Evolutionary conservation across 2,329 filamentous ascomycete species (phyloP).

Genomic region (Diaporthe sp.): DNA sequence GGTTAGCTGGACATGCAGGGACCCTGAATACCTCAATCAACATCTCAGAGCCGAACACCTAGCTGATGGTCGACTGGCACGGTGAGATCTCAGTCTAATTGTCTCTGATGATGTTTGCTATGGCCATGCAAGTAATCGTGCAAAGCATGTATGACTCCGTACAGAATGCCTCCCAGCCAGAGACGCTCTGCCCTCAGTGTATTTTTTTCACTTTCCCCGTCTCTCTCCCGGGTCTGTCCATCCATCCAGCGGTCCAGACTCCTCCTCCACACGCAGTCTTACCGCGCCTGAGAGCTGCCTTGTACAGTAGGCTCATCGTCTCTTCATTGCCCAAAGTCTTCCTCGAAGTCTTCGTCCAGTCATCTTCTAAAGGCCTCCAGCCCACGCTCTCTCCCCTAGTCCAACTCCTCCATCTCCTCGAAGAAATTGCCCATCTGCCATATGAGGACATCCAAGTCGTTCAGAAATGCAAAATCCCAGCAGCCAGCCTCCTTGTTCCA

Average conservation of each 20-base stretch:
- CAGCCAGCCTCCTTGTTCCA: background rate
- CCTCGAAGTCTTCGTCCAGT: background rate
- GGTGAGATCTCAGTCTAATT: background rate
- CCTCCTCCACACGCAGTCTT: background rate
- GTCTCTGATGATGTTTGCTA: background rate
- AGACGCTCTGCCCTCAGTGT: no score
- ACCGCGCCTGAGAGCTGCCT: no score
- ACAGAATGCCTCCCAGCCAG: no score
- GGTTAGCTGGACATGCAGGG: background rate
- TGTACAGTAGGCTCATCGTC: no score
- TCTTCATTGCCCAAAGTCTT: background rate
- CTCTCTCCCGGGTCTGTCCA: background rate
- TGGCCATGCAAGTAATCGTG: background rate
- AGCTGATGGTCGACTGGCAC: no score
- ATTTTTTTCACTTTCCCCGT: no score
- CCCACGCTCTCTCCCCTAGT: background rate
- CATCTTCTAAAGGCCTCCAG: background rate
- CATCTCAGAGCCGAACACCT: no score
- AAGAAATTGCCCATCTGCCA: background rate
- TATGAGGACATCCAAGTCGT: background rate
- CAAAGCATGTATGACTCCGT: no score
- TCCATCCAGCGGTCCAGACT: background rate
- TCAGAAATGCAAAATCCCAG: background rate
- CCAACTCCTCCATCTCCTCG: background rate
- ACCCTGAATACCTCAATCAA: background rate